phyloP scores from a whole-genome alignment of 2,329 filamentous ascomycete genomes.

The Cladosporium austrohemisphaericum region DNA sequence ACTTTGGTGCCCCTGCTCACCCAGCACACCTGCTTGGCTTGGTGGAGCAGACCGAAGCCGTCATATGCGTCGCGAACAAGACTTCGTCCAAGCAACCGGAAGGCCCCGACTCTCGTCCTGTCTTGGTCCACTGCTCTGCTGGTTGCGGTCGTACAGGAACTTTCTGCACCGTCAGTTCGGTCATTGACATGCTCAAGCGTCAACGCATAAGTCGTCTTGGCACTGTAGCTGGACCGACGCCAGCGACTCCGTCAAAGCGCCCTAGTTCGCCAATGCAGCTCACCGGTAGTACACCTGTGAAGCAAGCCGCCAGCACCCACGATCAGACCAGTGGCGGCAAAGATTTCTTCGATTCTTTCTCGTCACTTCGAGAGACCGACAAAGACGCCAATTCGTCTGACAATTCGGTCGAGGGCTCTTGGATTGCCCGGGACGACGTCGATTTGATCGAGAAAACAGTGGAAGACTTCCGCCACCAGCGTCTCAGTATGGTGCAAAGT shows the following conservation, averaged over 20 bases:
- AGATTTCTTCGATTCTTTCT: conserved; percentile 27
- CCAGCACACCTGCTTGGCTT: conserved; percentile 81
- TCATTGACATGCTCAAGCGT: conserved; percentile 94
- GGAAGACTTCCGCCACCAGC: conserved; percentile 81
- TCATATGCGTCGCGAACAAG: conserved; percentile 49
- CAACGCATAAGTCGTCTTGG: conserved; percentile 48
- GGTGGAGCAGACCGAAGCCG: conserved; percentile 83
- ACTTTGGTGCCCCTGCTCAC: conserved; percentile 89
- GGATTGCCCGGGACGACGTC: conserved; percentile 65
- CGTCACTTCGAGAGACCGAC: conserved; percentile 23
- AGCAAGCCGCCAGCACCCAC: not conserved
- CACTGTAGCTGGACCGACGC: conserved; percentile 17
- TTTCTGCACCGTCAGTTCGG: conserved; percentile 93
- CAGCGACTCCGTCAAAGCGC: conserved; percentile 16
- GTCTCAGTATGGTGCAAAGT: conserved; percentile 95
- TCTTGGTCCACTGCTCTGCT: conserved; percentile 92
- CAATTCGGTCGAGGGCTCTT: conserved; percentile 45
- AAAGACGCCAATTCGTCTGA: conserved; percentile 20
- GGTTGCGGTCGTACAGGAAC: conserved; percentile 94
- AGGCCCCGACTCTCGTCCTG: conserved; percentile 56
- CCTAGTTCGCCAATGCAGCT: conserved; percentile 46
- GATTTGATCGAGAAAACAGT: conserved; percentile 86
- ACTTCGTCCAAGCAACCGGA: conserved; percentile 58
- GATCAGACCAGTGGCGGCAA: conserved; percentile 13
- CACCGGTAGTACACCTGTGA: conserved; percentile 21